phyloP scores from a whole-genome alignment of 1,284 basidiomycete genomes.

The Athelia psychrophila region DNA sequence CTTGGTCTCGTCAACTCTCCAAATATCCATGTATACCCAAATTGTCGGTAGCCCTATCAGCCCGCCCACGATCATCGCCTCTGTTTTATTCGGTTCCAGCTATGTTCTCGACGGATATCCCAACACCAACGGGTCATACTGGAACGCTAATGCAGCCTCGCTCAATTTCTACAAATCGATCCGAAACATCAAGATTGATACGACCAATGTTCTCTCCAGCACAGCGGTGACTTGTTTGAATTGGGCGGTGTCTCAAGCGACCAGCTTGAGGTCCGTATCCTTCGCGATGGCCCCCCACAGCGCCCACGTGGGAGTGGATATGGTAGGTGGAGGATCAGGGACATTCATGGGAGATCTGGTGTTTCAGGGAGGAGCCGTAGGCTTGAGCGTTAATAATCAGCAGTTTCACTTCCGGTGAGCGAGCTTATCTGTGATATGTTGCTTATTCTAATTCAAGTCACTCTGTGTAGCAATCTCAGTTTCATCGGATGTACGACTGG shows the following conservation, averaged over 20 bases:
- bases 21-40: neutral
- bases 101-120: neutral
- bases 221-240: neutral
- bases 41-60: neutral
- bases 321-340: neutral
- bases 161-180: slow-evolving; percentile 1
- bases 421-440: neutral
- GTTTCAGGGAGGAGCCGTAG: neutral
- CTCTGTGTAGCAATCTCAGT: neutral
- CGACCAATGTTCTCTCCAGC: neutral
- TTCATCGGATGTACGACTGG: neutral
- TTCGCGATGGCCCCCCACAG: neutral
- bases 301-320: neutral
- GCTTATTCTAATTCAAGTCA: neutral
- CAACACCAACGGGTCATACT: neutral
- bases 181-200: neutral
- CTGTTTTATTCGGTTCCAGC: neutral
- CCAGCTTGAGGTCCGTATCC: neutral
- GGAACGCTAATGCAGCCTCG: neutral
- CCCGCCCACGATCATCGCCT: neutral
- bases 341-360: neutral
- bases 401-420: neutral
- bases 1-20: neutral
- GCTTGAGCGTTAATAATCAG: neutral
- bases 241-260: neutral